Conservation (phyloP, 2,329 filamentous ascomycete genomes). For the Sphaerostilbella broomeana region DNA sequence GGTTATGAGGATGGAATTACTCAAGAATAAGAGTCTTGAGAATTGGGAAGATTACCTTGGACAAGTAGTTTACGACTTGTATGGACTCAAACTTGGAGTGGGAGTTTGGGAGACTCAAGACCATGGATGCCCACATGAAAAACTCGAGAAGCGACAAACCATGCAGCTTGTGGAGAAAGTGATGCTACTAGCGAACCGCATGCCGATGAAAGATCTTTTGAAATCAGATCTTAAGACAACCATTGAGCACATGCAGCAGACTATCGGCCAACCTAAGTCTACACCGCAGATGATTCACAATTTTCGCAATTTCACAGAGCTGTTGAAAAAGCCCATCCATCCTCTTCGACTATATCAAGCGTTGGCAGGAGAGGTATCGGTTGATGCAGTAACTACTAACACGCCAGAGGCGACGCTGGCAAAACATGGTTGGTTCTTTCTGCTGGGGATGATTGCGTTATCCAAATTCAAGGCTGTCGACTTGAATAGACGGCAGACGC, state of each 20-base stretch:
- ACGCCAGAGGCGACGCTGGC: conserved; percentile 65
- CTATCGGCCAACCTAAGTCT: conserved; percentile 72
- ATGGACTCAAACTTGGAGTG: conserved; percentile 70
- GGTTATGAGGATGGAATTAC: conserved; percentile 78
- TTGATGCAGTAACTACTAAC: conserved; percentile 65
- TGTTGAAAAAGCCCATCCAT: conserved; percentile 76
- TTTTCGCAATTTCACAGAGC: conserved; percentile 71
- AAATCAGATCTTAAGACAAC: conserved; percentile 86
- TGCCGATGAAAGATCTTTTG: conserved; percentile 83
- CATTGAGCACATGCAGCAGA: conserved; percentile 88
- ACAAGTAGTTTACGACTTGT: conserved; percentile 76
- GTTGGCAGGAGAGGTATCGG: conserved; percentile 68
- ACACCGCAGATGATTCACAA: conserved; percentile 82
- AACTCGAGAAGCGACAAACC: conserved; percentile 73
- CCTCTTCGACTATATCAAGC: conserved; percentile 73
- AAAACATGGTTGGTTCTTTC: conserved; percentile 82
- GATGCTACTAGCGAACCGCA: conserved; percentile 69
- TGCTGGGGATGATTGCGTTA: conserved; percentile 81
- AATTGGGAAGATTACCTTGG: conserved; percentile 82
- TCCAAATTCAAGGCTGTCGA: conserved; percentile 71
- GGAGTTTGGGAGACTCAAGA: conserved; percentile 63
- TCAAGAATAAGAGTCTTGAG: conserved; percentile 67
- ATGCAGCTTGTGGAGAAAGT: conserved; percentile 78
- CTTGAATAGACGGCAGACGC: conserved; percentile 67
- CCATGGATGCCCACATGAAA: conserved; percentile 71